Conservation (phyloP, 805 yeast genomes). For the Wickerhamomyces subpelliculosus region DNA sequence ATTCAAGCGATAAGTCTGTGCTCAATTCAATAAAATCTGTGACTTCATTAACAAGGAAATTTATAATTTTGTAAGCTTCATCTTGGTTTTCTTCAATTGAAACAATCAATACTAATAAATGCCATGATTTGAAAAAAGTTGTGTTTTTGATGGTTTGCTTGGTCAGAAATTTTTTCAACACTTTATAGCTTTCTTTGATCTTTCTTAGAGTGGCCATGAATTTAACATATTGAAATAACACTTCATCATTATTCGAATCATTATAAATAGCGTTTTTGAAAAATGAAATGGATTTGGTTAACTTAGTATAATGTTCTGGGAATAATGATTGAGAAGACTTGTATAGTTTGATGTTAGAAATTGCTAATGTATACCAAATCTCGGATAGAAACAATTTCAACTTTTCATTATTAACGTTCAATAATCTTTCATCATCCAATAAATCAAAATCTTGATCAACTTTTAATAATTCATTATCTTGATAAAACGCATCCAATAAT, state of each 20-base stretch:
- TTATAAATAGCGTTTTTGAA: conserved; percentile 13
- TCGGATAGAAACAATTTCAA: not conserved
- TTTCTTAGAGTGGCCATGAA: conserved; percentile 38
- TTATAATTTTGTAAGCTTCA: conserved; percentile 50
- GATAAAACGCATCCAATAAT: conserved; percentile 8
- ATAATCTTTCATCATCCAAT: not conserved
- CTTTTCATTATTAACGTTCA: not conserved
- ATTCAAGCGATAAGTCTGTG: conserved; percentile 2
- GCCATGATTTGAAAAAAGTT: conserved; percentile 56
- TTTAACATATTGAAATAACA: conserved; percentile 39
- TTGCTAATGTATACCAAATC: conserved; percentile 13
- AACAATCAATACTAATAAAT: conserved; percentile 55
- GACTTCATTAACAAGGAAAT: conserved; percentile 43
- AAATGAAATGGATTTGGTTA: conserved; percentile 2
- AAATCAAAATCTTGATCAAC: conserved; percentile 1
- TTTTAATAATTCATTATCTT: conserved; percentile 2
- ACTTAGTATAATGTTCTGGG: not conserved
- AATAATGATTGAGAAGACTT: conserved; percentile 6
- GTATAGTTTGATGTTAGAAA: conserved; percentile 6
- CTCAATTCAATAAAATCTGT: conserved; percentile 18
- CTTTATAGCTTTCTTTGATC: conserved; percentile 35
- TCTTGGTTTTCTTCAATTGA: conserved; percentile 53
- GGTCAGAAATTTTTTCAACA: conserved; percentile 40
- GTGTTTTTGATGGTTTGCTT: conserved; percentile 34
- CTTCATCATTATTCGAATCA: conserved; percentile 1